These are phyloP conservation scores for Naganishia vaughanmartiniae DNA, from an alignment of 768 basidiomycete genomes.

Conservation along the genomic window DNA sequence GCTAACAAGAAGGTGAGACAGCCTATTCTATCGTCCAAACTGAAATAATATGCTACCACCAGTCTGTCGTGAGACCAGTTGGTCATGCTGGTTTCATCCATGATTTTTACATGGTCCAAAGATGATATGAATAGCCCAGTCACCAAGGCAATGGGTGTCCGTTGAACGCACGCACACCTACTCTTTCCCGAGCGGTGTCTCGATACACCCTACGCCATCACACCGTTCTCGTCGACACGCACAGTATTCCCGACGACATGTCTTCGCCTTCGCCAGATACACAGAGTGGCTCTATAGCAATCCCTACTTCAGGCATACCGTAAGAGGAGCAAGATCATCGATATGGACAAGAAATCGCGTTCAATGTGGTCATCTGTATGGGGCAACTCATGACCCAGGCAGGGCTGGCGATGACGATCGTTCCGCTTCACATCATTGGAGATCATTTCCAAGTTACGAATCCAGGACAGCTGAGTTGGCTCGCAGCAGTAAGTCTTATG, in stretches of 20 bases:
- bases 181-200: not conserved
- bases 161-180: not conserved
- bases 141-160: not conserved
- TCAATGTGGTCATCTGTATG: conserved; percentile 34
- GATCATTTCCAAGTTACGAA: conserved; percentile 33
- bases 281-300: not conserved
- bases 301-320: not conserved
- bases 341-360: conserved; percentile 29
- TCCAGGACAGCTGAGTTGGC: conserved; percentile 38
- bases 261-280: not conserved
- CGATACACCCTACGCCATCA: not conserved
- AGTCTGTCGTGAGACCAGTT: not conserved
- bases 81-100: not conserved
- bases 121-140: not conserved
- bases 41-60: not conserved
- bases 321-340: conserved; percentile 8
- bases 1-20: not conserved
- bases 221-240: not conserved
- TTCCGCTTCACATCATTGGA: conserved; percentile 37
- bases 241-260: not conserved
- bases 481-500: conserved; percentile 31
- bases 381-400: conserved; percentile 37
- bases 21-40: not conserved
- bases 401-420: conserved; percentile 38
- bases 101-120: not conserved